A percentile compares a stretch with the other conserved stretches of the same genome.
Conservation (phyloP, 495 filamentous ascomycete species). For the Penicillium steckii region DNA sequence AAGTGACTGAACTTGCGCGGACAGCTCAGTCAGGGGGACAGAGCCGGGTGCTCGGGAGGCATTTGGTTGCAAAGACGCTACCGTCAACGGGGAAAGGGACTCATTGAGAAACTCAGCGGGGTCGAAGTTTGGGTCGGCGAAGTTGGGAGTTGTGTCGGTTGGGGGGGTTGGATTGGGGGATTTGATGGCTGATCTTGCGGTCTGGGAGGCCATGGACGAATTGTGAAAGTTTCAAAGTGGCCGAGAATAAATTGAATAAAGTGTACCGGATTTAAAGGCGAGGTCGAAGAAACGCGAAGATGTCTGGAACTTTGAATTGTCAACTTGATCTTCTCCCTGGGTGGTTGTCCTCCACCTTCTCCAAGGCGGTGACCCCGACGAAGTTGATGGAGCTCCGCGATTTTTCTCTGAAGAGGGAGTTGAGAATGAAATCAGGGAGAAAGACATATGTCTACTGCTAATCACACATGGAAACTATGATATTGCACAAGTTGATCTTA, state of each 20-base stretch:
- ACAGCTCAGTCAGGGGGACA: constrained; percentile 72
- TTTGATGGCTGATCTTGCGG: constrained; percentile 11
- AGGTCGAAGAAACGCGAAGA: too few species aligned
- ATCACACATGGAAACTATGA: too few species aligned
- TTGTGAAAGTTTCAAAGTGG: too few species aligned
- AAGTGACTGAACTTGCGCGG: constrained; percentile 76
- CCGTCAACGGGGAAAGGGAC: constrained; percentile 58
- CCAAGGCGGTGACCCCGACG: background rate
- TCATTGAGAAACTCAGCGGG: constrained; percentile 79
- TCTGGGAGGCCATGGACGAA: constrained; percentile 20
- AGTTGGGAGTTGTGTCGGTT: constrained; percentile 58
- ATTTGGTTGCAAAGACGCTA: constrained; percentile 42
- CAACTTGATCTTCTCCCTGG: background rate
- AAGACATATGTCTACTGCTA: too few species aligned
- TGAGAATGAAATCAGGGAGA: too few species aligned
- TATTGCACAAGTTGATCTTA: too few species aligned
- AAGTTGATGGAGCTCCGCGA: too few species aligned
- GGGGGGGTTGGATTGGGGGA: constrained; percentile 43
- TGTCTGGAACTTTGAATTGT: background rate
- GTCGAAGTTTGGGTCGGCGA: constrained; percentile 73
- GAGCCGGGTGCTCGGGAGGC: constrained; percentile 42
- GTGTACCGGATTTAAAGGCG: background rate
- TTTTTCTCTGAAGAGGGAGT: too few species aligned
- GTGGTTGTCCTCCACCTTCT: background rate
- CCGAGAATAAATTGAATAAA: background rate